phyloP scores from a whole-genome alignment of 192 early-diverging fungal species.

The Backusella luteola region DNA sequence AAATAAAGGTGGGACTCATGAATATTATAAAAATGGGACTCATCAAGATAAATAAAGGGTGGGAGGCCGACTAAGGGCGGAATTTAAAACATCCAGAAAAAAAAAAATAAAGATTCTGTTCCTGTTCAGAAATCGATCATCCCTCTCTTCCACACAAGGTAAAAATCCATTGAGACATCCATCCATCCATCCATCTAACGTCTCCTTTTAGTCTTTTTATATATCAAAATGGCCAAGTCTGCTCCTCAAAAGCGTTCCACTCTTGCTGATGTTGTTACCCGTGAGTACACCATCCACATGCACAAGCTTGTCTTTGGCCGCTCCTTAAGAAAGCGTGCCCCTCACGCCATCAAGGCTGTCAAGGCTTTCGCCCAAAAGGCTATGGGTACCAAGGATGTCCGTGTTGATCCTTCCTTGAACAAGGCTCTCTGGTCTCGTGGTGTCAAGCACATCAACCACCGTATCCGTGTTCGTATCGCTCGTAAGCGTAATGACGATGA shows the following conservation, averaged over 20 bases:
- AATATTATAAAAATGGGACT: no score
- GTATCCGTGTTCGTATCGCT: constrained; percentile 92
- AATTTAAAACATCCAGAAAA: not conserved
- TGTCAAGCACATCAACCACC: constrained; percentile 92
- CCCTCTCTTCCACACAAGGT: not conserved
- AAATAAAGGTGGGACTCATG: no score
- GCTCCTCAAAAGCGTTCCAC: constrained; percentile 67
- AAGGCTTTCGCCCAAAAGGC: constrained; percentile 85
- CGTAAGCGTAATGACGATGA: constrained; percentile 98
- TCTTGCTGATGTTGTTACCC: constrained; percentile 88
- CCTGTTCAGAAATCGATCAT: not conserved
- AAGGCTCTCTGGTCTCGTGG: constrained; percentile 93
- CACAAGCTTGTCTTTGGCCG: constrained; percentile 88
- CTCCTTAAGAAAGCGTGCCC: constrained; percentile 95
- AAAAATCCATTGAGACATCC: not conserved
- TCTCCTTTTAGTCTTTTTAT: not conserved
- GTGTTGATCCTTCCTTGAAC: constrained; percentile 94
- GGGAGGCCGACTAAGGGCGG: no score
- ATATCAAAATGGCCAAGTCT: not conserved
- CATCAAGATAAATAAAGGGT: no score
- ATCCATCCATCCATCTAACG: not conserved
- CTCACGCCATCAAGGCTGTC: constrained; percentile 92
- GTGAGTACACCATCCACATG: constrained; percentile 99
- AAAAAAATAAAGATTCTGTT: not conserved
- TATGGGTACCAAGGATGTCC: constrained; percentile 97